Evolutionary conservation across 1,284 basidiomycete species (phyloP), one percentile per base, ranked within the genome.

Genomic region (Fomitopsis palustris): DNA sequence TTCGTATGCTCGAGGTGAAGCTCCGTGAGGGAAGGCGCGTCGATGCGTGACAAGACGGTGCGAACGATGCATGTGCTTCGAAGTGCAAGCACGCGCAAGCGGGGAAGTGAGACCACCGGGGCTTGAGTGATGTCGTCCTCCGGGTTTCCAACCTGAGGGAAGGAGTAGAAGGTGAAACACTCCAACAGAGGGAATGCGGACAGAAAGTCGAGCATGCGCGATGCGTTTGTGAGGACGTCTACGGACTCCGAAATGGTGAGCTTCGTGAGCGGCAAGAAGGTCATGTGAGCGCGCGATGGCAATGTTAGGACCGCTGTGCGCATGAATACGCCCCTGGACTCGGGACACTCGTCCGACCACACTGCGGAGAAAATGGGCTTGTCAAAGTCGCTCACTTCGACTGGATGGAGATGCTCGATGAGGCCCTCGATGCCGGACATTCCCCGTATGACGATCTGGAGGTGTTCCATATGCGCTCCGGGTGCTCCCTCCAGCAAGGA

Each of bases 1-100:
- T 90, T 90, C 27, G 90, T 75, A 61, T 86, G 81, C 6, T 81
- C 77, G 59, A 91, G 83, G 65, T 78, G 80, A 52, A 91, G 82
- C 55, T 82, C 78, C 47, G 71, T 72, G 23, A 91, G 79, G 1
- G 71, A 74, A 7, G 88, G 88, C 3, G 81, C 77, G 62, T 83
- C 65, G 23, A 91, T 69, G 58, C 78, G 79, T 0, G 86, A 86
- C 54, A 91, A 80, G 39, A 91, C 71, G 53, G 79, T 77, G 55
- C 89, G 85, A 4, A 84, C 79, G 58, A 80, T 81, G 67, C 84
- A 87, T 12, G 86, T 83, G 64, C 77, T 78, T 53, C 80, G 78
- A 25, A 91, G 65, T 31, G 80, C 74, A 16, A 91, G 73, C 8
- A 77, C 79, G 51, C 79, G 80, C 56, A 91, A 78, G 47, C 75